Evolutionary conservation across 2,329 filamentous ascomycete species (phyloP).

Genomic region (Colletotrichum sp.): DNA sequence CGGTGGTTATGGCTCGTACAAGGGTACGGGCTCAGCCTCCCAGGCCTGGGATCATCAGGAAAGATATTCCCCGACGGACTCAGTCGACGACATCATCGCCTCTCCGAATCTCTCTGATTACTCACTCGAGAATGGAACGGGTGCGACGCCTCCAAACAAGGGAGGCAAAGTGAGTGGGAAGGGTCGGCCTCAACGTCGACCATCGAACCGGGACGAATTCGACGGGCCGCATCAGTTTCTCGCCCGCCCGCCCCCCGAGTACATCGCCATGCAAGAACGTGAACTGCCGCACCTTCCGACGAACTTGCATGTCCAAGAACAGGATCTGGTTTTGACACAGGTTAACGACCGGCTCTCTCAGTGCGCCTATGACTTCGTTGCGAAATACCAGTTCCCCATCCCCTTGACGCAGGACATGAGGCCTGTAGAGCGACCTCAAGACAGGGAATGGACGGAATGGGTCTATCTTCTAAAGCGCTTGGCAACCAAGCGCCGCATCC

Average conservation of each 20-base stretch:
- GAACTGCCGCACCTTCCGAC: constrained; percentile 84
- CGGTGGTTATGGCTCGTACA: constrained; percentile 41
- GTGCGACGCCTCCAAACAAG: constrained; percentile 44
- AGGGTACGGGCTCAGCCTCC: constrained; percentile 42
- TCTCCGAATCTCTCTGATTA: constrained; percentile 67
- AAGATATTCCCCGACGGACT: constrained; percentile 62
- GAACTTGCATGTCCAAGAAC: constrained; percentile 82
- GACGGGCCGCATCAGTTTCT: constrained; percentile 86
- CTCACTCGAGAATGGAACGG: constrained; percentile 57
- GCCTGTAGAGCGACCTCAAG: constrained; percentile 73
- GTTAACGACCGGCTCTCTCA: constrained; percentile 86
- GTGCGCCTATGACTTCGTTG: constrained; percentile 89
- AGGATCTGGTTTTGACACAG: constrained; percentile 79
- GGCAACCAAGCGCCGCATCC: constrained; percentile 85
- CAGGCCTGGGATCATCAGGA: constrained; percentile 54
- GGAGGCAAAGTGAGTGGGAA: constrained; percentile 50
- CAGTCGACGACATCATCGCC: constrained; percentile 62
- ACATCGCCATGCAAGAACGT: constrained; percentile 77
- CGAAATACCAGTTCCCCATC: constrained; percentile 90
- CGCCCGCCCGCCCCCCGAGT: constrained; percentile 72
- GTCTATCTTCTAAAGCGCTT: constrained; percentile 85
- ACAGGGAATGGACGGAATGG: constrained; percentile 92
- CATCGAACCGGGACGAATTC: constrained; percentile 87
- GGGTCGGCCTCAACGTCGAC: constrained; percentile 65
- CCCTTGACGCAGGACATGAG: constrained; percentile 84